phyloP scores from a whole-genome alignment of 345 rosid genomes.

The Populus pruinosa region DNA sequence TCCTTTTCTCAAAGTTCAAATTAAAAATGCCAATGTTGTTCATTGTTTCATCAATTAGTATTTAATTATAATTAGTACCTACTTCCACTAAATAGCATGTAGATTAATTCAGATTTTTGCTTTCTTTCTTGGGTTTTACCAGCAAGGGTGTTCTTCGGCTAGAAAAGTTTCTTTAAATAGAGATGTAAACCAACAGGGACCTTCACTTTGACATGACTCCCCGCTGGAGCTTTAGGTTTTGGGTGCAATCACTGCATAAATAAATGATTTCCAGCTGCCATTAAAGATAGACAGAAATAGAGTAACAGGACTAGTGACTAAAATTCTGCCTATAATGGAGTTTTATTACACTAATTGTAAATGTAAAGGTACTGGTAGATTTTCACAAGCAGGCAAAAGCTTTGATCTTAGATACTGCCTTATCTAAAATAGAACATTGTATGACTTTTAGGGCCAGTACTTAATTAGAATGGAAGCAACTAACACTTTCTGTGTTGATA shows the following conservation, averaged over 20 bases:
- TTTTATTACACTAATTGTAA: not conserved
- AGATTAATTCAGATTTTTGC: not conserved
- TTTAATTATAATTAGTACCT: not conserved
- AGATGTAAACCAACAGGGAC: no score
- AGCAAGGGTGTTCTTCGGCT: no score
- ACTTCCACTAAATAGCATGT: not conserved
- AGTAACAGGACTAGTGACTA: not conserved
- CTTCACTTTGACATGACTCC: no score
- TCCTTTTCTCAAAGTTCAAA: constrained; percentile 4
- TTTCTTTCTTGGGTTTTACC: no score
- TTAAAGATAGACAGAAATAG: not conserved
- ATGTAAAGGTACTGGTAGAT: not conserved
- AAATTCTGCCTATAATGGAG: not conserved
- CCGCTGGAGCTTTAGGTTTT: no score
- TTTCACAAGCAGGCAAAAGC: not conserved
- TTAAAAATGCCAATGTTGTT: not conserved
- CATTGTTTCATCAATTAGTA: not conserved
- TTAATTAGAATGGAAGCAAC: not conserved
- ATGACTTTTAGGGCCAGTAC: not conserved
- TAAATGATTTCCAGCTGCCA: not conserved
- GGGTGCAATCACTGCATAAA: no score
- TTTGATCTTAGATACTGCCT: not conserved
- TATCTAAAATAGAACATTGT: not conserved
- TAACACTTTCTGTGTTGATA: not conserved
- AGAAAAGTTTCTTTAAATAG: no score